A percentile compares a stretch with the other conserved stretches of the same genome.
Conservation (phyloP, 2,329 filamentous ascomycete species). For the Chaetomiaceae sp. region DNA sequence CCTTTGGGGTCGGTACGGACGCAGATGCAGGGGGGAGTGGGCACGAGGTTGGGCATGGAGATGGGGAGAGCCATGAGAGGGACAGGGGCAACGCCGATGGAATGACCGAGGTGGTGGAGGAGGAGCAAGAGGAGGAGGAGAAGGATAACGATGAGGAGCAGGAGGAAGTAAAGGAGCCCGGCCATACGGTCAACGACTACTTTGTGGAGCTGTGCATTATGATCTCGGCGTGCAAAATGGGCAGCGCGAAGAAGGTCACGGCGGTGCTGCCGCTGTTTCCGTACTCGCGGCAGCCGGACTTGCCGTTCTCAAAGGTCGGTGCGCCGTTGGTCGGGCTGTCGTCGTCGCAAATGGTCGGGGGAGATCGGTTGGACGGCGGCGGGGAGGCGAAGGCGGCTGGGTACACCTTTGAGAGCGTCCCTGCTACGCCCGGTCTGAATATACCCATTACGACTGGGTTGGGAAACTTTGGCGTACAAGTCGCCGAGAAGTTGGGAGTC, state of each 20-base stretch:
- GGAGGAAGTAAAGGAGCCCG: neutral
- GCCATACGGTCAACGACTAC: conserved; percentile 71
- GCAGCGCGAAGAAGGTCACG: conserved; percentile 82
- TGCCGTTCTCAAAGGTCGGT: conserved; percentile 92
- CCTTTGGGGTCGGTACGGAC: conserved; percentile 23
- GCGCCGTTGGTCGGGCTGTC: conserved; percentile 61
- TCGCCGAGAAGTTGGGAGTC: conserved; percentile 63
- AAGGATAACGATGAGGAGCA: neutral
- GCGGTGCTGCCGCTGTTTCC: conserved; percentile 93
- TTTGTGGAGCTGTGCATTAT: conserved; percentile 96
- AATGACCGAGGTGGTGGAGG: neutral
- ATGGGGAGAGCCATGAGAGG: neutral
- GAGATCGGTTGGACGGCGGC: neutral
- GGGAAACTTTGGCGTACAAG: conserved; percentile 56
- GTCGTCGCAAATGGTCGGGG: neutral
- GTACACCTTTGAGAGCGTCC: conserved; percentile 88
- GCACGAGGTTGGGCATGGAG: neutral
- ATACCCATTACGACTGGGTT: conserved; percentile 59
- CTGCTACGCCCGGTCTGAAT: conserved; percentile 72
- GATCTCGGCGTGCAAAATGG: conserved; percentile 88
- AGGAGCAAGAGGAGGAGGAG: neutral
- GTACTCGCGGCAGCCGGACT: conserved; percentile 91
- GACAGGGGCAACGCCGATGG: neutral
- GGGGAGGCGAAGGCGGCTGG: conserved; percentile 26
- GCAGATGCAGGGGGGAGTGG: neutral